Evolutionary conservation across 75 land plant species (phyloP), one percentile per base, ranked within the genome.

Genomic region (Pinus tabuliformis): DNA sequence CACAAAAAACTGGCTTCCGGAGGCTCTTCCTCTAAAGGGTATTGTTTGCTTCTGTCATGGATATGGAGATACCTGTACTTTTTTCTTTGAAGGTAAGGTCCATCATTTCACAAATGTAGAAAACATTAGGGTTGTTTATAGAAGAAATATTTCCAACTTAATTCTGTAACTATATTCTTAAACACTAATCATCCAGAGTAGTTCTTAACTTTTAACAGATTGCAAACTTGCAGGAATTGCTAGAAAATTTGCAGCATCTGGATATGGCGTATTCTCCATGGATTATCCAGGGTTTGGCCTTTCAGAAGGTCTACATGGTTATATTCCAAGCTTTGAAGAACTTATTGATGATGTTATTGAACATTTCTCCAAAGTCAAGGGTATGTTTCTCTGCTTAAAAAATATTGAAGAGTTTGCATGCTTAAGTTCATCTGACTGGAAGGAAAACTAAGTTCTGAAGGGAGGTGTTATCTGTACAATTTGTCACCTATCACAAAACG

Each of bases 61-160:
- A 24, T 95, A 95, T 84, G 98, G 98, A n/a, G 96, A 93, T 74
- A 95, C 98, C 39, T 86, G 93, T 83, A 91, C 98, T 0, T 93
- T 88, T 76, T 93, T 93, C 83, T 91, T 93, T 77, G 98, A 95
- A 83, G 98, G 98, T 92, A 75, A 58, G 86, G 73, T 62, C 30
- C 61, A 62, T 26, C 28, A 7, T 62, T 62, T 62, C 30, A 62
- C 28, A 62, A 62, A 62, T 24, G 64, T 15, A 26, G 64, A 62
- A 62, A 24, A 24, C 24, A 12, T 12, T 62, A 24, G 28, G 24
- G 12, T 12, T 62, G 24, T 12, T 62, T 62, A 20, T 21, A 6
- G 7, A 15, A 62, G 15, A 62, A 62, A 62, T 15, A 62, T 26
- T 62, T 62, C 28, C 33, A 62, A 62, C 3, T 13, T 26, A 15